A percentile compares a stretch with the other conserved stretches of the same genome.
Conservation (phyloP, 192 early-diverging fungal species). For the Spinellus fusiger region DNA sequence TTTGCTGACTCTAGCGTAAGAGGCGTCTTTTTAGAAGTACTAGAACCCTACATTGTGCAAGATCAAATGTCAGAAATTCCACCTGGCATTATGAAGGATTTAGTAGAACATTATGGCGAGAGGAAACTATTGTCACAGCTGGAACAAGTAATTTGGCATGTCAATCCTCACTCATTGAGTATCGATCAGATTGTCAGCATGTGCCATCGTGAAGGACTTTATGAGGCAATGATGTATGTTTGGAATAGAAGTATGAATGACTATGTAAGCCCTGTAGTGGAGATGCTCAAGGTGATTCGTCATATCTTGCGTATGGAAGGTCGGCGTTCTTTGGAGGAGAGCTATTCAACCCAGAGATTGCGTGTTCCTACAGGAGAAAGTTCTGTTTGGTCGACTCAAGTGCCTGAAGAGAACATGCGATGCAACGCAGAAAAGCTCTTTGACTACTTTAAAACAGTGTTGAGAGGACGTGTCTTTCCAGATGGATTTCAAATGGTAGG, state of each 20-base stretch:
- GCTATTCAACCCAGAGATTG: not conserved
- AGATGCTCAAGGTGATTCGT: conserved; percentile 48
- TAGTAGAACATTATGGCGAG: conserved; percentile 44
- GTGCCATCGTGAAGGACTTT: conserved; percentile 48
- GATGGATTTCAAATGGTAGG: conserved; percentile 35
- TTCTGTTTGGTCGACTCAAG: not conserved
- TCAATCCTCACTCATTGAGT: conserved; percentile 47
- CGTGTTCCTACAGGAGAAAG: not conserved
- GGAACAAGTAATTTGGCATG: conserved; percentile 52
- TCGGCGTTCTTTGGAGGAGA: not conserved
- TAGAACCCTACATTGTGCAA: conserved; percentile 49
- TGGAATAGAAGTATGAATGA: conserved; percentile 56
- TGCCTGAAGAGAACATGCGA: not conserved
- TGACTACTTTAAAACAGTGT: conserved; percentile 43
- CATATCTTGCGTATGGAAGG: conserved; percentile 27
- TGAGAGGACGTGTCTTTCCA: conserved; percentile 45
- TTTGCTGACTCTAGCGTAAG: conserved; percentile 39
- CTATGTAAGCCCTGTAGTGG: conserved; percentile 55
- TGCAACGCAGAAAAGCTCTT: conserved; percentile 45
- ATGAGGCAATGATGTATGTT: conserved; percentile 54
- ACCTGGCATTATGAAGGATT: conserved; percentile 52
- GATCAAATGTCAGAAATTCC: conserved; percentile 47
- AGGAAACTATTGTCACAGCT: conserved; percentile 36
- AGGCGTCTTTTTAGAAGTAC: conserved; percentile 45
- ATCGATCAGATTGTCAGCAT: conserved; percentile 53